These are phyloP conservation scores for Tetracentron sinense DNA, from an alignment of 164 flowering plant genomes.

Conservation along the genomic window DNA sequence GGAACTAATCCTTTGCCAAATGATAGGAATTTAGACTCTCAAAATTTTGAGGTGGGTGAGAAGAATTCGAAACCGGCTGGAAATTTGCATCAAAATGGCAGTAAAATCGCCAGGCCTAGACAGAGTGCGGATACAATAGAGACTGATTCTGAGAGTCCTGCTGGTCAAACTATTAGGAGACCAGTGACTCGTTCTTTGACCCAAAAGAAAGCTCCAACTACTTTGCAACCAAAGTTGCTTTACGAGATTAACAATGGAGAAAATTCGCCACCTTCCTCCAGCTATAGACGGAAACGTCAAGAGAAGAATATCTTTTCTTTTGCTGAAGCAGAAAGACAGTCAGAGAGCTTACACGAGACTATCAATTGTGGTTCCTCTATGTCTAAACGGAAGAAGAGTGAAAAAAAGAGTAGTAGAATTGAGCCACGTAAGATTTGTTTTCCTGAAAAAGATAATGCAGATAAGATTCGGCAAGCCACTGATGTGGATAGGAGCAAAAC, in stretches of 20 bases:
- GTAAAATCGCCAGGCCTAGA: constrained; percentile 22
- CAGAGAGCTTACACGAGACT: constrained; percentile 21
- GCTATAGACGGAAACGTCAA: constrained; percentile 19
- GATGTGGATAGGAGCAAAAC: constrained; percentile 19
- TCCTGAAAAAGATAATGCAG: constrained; percentile 21
- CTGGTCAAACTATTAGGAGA: constrained; percentile 27
- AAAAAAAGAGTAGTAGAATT: constrained; percentile 18
- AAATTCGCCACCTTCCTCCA: constrained; percentile 14
- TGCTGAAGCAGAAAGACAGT: constrained; percentile 30
- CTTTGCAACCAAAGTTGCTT: constrained; percentile 15
- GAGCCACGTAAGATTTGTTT: constrained; percentile 28
- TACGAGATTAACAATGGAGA: neutral
- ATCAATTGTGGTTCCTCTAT: constrained; percentile 22
- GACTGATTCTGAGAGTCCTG: constrained; percentile 63
- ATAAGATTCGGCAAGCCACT: constrained; percentile 21
- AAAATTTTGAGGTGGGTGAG: constrained; percentile 26
- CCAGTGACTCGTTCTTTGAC: constrained; percentile 62
- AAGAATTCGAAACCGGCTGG: too few relatives aligned
- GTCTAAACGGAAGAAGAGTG: constrained; percentile 24
- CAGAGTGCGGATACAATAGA: constrained; percentile 67
- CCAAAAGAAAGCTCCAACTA: constrained; percentile 38
- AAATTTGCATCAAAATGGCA: constrained; percentile 14
- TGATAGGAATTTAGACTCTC: constrained; percentile 24
- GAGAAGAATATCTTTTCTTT: constrained; percentile 36
- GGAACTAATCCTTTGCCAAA: constrained; percentile 56